phyloP scores from a whole-genome alignment of 768 basidiomycete genomes.

The Tubosaeta sp. region DNA sequence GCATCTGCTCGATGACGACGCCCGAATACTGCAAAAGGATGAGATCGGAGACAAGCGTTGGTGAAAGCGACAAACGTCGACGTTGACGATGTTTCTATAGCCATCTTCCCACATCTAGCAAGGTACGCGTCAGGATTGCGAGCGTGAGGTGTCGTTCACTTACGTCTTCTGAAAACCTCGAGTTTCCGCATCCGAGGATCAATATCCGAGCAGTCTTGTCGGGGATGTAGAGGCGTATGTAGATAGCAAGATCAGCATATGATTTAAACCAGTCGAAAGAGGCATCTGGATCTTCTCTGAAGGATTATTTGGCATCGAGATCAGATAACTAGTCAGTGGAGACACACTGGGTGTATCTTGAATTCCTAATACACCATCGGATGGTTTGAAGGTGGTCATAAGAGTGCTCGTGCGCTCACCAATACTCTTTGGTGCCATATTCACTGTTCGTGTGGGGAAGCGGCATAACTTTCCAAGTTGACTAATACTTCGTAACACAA shows the following conservation, averaged over 20 bases:
- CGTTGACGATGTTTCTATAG: constrained; percentile 74
- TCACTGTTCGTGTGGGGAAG: constrained; percentile 65
- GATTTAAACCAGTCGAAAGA: constrained; percentile 88
- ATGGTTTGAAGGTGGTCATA: neutral
- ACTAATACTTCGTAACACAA: constrained; percentile 4
- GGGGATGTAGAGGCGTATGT: constrained; percentile 61
- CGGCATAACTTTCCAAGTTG: constrained; percentile 16
- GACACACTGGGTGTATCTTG: constrained; percentile 62
- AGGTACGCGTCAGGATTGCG: constrained; percentile 4
- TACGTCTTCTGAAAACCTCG: constrained; percentile 74
- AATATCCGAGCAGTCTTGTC: constrained; percentile 57
- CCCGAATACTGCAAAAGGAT: constrained; percentile 56
- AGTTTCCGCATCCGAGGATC: constrained; percentile 85
- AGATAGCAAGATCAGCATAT: constrained; percentile 63
- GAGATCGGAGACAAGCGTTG: neutral
- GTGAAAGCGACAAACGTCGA: constrained; percentile 49
- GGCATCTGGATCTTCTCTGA: constrained; percentile 54
- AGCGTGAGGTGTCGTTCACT: neutral
- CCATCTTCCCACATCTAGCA: constrained; percentile 86
- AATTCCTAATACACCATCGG: constrained; percentile 46
- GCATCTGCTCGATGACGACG: constrained; percentile 74
- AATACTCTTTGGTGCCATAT: constrained; percentile 66
- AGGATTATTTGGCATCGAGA: neutral
- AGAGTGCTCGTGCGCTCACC: constrained; percentile 38
- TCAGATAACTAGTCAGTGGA: neutral